Base-by-base conservation (phyloP, 106 monocot species). In the Platanthera zijinensis region DNA sequence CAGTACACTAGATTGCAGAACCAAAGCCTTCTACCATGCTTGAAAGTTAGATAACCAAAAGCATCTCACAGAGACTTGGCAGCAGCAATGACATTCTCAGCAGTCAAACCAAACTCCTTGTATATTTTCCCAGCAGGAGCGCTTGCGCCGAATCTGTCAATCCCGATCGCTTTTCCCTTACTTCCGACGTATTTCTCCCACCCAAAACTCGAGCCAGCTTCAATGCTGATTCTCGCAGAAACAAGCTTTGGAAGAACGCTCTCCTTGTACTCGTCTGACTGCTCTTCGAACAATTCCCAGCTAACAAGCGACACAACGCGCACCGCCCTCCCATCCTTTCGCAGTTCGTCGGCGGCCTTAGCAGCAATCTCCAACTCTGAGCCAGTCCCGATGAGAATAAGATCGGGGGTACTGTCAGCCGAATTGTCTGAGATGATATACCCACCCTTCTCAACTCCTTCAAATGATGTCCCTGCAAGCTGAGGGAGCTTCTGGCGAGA, bases 251-350 rank as follows among this genome's bases (percentile, higher is more conserved):
- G 92, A 18, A 92, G 73, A 47, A 92, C 86, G 57, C 89, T 92
- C 83, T 86, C 89, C 80, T 89, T 92, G 80, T 92, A 92, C 56
- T 86, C 86, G 57, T 69, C 83, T 2, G 84, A 80, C 75, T 92
- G 89, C 84, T 92, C 89, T 18, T 92, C 89, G 49, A 89, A 92
- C 69, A 92, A 70, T 77, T 92, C 92, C 92, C 92, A 92, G 14
- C 75, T 81, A 61, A 92, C 92, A 50, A 92, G 66, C 5, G 89
- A 89, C 10, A 92, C 92, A 62, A 92, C 89, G 4, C 92, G 66
- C 0, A 92, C 92, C 0, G 72, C 57, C 77, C 89, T 89, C 74
- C 92, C 89, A 50, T 86, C 84, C 76, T 86, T 89, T 83, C 92
- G 86, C 81, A 92, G 78, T 73, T 92, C 89, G 17, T 89, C 83